Conservation (phyloP, 2,329 filamentous ascomycete genomes). For the Fusarium albosuccineum region DNA sequence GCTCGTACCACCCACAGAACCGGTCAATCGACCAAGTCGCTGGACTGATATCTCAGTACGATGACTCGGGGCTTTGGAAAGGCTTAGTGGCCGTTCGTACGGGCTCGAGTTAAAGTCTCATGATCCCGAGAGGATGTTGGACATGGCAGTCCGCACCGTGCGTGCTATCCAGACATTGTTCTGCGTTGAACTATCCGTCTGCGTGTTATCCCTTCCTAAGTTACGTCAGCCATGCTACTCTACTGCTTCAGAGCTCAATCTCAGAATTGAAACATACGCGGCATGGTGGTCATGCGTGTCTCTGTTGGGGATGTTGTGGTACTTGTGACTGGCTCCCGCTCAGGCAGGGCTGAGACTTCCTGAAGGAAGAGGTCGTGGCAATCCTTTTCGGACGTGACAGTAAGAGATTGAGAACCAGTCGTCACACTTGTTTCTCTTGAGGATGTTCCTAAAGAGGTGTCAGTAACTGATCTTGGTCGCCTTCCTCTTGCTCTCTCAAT, state of each 20-base stretch:
- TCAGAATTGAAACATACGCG: conserved; percentile 18
- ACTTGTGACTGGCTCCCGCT: conserved; percentile 38
- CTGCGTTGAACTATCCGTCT: conserved; percentile 21
- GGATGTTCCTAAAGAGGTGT: background rate
- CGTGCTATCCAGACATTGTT: conserved; percentile 51
- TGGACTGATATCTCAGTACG: background rate
- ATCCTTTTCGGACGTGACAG: conserved; percentile 45
- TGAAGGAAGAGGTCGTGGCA: conserved; percentile 41
- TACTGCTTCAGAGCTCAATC: too few species aligned
- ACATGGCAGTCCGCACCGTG: conserved; percentile 50
- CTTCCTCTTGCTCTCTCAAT: background rate
- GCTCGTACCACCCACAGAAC: too few species aligned
- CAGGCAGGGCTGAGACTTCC: conserved; percentile 45
- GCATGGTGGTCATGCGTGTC: conserved; percentile 10
- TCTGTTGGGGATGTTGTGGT: conserved; percentile 20
- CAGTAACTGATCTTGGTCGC: background rate
- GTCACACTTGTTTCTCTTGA: background rate
- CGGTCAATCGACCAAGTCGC: too few species aligned
- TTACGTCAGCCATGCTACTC: background rate
- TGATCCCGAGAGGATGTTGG: conserved; percentile 37
- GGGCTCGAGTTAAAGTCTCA: conserved; percentile 13
- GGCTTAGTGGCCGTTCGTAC: background rate
- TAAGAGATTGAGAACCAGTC: conserved; percentile 8
- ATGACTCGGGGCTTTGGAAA: background rate
- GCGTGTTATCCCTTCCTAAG: conserved; percentile 2